phyloP scores from a whole-genome alignment of 352 stramenopile genomes.

The Pythium phragmitis region DNA sequence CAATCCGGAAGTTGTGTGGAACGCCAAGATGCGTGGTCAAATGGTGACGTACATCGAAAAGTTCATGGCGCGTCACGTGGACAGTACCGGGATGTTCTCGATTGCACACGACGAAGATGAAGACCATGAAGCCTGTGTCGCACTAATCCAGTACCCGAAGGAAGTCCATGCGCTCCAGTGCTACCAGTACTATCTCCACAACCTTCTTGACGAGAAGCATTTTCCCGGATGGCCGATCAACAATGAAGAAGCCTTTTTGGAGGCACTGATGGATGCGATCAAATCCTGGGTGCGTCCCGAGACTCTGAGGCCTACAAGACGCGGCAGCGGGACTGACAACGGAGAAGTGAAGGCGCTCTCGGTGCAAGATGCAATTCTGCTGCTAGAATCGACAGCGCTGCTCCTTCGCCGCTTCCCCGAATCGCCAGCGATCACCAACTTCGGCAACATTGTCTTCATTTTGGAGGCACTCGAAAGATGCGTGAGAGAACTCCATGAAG shows the following conservation, averaged over 20 bases:
- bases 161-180: constrained; percentile 85
- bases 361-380: constrained; percentile 68
- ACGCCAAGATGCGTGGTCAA: constrained; percentile 80
- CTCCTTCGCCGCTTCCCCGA: constrained; percentile 76
- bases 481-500: constrained; percentile 72
- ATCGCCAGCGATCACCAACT: constrained; percentile 51
- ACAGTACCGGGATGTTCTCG: constrained; percentile 67
- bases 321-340: constrained; percentile 38
- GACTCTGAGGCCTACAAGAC: constrained; percentile 39
- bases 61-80: constrained; percentile 76
- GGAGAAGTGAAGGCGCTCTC: constrained; percentile 64
- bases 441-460: constrained; percentile 68
- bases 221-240: constrained; percentile 90
- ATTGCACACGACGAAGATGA: constrained; percentile 66
- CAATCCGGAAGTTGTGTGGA: constrained; percentile 88
- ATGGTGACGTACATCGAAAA: constrained; percentile 87
- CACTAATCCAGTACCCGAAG: constrained; percentile 79
- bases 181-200: constrained; percentile 89
- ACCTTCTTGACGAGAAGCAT: constrained; percentile 79
- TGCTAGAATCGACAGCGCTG: constrained; percentile 68
- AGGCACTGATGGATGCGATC: constrained; percentile 72
- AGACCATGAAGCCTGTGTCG: constrained; percentile 76
- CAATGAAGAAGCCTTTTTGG: constrained; percentile 72
- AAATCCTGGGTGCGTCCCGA: constrained; percentile 75
- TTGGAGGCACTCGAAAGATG: constrained; percentile 79